Evolutionary conservation across 2,329 filamentous ascomycete species (phyloP).

Genomic region (Fusarium musae): DNA sequence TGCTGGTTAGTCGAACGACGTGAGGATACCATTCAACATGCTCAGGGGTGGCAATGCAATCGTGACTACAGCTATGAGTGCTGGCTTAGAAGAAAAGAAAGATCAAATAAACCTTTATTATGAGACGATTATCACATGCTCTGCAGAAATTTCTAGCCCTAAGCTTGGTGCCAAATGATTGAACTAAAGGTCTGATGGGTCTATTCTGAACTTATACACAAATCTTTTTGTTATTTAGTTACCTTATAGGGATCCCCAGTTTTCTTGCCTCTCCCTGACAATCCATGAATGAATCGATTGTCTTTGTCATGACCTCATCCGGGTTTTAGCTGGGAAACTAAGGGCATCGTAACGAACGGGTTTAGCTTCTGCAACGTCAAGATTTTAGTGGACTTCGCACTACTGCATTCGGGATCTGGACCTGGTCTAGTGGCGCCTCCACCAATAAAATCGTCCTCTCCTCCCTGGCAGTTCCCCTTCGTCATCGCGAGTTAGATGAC

Average conservation of each 20-base stretch:
- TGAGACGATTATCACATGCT: neutral
- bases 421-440: constrained; percentile 10
- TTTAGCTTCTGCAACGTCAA: constrained; percentile 10
- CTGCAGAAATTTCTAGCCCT: neutral
- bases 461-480: constrained; percentile 19
- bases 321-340: constrained; percentile 13
- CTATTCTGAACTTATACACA: neutral
- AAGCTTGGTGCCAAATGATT: too few relatives aligned
- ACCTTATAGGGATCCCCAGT: neutral
- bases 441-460: constrained; percentile 9
- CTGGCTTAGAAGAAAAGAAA: neutral
- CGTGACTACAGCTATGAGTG: neutral
- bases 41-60: neutral
- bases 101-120: neutral
- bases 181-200: neutral
- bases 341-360: constrained; percentile 6
- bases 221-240: neutral
- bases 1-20: too few relatives aligned
- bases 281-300: neutral
- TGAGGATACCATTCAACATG: neutral
- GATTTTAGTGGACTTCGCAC: constrained; percentile 16
- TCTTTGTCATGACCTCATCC: constrained; percentile 32
- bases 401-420: constrained; percentile 19
- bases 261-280: neutral
- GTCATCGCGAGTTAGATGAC: constrained; percentile 26